Percentiles rank a stretch among this genome's conserved stretches.
These are phyloP conservation scores for Dictyostelium purpureum DNA, from an alignment of 78 protist genomes.

Conservation along the genomic window DNA sequence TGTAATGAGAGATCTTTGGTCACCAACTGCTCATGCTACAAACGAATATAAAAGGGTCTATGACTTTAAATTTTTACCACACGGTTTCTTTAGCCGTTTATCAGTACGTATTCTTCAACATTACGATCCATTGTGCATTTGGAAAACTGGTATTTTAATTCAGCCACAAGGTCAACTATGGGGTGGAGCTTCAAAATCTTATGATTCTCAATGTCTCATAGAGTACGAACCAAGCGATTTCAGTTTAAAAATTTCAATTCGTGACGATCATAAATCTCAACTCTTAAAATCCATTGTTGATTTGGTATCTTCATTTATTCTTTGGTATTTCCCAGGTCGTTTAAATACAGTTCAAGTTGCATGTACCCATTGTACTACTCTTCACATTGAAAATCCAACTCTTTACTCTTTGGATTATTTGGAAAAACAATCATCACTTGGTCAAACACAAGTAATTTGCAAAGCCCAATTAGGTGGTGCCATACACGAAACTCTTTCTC, in stretches of 20 bases:
- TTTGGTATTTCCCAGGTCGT: conserved; percentile 80
- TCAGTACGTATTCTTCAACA: conserved; percentile 44
- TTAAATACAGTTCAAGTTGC: conserved; percentile 7
- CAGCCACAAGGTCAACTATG: conserved; percentile 55
- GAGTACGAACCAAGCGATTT: conserved; percentile 2
- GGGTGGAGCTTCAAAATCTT: conserved; percentile 56
- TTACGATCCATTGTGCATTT: conserved; percentile 62
- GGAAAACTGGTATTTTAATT: conserved; percentile 63
- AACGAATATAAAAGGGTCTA: conserved; percentile 16
- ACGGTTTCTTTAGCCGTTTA: conserved; percentile 60
- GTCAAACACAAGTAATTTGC: conserved; percentile 21
- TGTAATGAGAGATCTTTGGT: conserved; percentile 41
- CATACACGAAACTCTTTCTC: not conserved
- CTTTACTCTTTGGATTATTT: conserved; percentile 23
- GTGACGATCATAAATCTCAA: conserved; percentile 8
- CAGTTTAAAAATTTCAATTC: not conserved
- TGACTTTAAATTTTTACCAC: conserved; percentile 62
- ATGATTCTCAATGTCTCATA: conserved; percentile 33
- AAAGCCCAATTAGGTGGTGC: not conserved
- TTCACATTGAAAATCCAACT: conserved; percentile 11
- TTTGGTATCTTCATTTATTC: conserved; percentile 50
- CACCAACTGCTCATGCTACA: conserved; percentile 9
- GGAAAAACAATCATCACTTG: conserved; percentile 35
- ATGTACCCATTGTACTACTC: conserved; percentile 39
- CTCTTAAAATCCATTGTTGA: conserved; percentile 12